These are phyloP conservation scores for Solanum boliviense DNA, from an alignment of 257 asterid genomes.

Conservation along the genomic window DNA sequence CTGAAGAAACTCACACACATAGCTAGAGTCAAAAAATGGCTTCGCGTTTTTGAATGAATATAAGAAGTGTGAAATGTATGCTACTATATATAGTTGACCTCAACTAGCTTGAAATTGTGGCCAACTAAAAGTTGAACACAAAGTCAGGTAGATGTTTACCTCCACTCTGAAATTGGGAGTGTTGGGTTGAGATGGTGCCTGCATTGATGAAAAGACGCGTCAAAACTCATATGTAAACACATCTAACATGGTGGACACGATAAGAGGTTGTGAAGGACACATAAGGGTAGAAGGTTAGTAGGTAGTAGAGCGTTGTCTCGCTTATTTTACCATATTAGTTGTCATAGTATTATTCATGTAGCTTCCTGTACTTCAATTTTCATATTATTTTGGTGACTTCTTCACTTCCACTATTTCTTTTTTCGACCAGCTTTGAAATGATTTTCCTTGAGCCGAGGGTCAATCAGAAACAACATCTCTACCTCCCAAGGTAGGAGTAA, in stretches of 20 bases:
- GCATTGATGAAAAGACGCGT: constrained; percentile 3
- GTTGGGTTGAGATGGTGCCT: constrained; percentile 17
- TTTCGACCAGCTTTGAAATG: not conserved
- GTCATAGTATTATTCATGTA: not conserved
- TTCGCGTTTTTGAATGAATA: not conserved
- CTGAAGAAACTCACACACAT: constrained; percentile 10
- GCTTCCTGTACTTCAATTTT: not conserved
- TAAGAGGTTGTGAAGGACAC: not conserved
- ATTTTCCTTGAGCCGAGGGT: not conserved
- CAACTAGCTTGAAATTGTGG: not conserved
- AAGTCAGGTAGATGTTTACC: constrained; percentile 15
- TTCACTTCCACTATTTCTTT: not conserved
- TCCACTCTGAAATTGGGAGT: constrained; percentile 40
- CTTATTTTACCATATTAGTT: not conserved
- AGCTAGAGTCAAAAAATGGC: not conserved
- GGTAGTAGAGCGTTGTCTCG: not conserved
- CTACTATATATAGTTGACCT: not conserved
- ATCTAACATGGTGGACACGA: not conserved
- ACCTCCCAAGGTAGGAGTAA: not conserved
- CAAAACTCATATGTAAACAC: not conserved
- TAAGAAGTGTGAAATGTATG: not conserved
- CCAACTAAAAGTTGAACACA: not conserved
- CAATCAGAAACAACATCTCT: not conserved
- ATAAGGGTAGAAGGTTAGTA: not conserved
- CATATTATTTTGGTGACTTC: not conserved